Base-by-base conservation (phyloP, 257 asterid species). In the Anisodus tanguticus region DNA sequence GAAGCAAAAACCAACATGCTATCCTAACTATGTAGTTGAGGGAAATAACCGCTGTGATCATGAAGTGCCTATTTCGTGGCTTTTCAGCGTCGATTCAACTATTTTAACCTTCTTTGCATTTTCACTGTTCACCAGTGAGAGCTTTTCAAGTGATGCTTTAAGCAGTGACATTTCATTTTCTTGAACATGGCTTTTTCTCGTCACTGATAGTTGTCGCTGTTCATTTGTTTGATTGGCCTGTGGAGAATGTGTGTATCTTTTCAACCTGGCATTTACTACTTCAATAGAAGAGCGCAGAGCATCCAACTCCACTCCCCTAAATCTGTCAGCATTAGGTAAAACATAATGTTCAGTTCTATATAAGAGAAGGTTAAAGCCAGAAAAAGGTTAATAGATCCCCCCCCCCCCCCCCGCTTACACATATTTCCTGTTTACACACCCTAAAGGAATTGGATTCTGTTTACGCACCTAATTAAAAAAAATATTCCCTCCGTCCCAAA, bases 21-120 rank as follows among this genome's bases (percentile, higher is more conserved):
- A 74, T 74, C 80, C 39, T 7, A 67, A 37, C 12, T 3, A 39
- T 16, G 43, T 37, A 41, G 45, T 67, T 35, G 5, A 67, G 9
- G 49, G 74, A 2, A 37, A 68, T 35, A 39, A 68, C 78, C 26
- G 3, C 26, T 63, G 31, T 41, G 63, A 45, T 84, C 63, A 74
- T 85, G 81, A 85, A 59, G 83, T 88, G 12, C 81, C 67, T 80
- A 88, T 80, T 63, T 88, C 96, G 57, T 47, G 90, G 90, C 78
- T 85, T 88, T 81, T 90, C 88, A 97, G 68, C 22, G 93, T 90
- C 5, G 91, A 89, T 86, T 95, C 99, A 15, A 97, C 93, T 57
- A 93, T 91, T 84, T 93, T 93, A 82, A 94, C 94, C 90, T 83
- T 93, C 83, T 84, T 88, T 71, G 91, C 88, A 86, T 92, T 97